Percentiles rank a stretch among this genome's conserved stretches.
Conservation (phyloP, 768 basidiomycete genomes). For the Macrolepiota albuminosa region DNA sequence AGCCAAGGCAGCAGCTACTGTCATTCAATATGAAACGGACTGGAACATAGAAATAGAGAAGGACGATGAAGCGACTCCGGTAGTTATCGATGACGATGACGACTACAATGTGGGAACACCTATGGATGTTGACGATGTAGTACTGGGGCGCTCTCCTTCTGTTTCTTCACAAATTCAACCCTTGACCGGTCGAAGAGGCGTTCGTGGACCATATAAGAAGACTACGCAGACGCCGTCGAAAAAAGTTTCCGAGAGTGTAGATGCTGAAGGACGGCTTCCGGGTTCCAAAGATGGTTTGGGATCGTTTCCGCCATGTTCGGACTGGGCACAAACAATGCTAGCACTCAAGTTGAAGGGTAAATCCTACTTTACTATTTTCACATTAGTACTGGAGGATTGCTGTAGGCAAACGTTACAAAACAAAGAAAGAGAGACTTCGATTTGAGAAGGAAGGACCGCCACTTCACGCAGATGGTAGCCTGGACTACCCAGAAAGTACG, state of each 20-base stretch:
- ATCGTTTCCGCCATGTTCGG: slow-evolving; percentile 64
- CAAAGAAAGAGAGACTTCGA: slow-evolving; percentile 77
- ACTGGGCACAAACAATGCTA: slow-evolving; percentile 70
- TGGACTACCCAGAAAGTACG: slow-evolving; percentile 70
- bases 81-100: slow-evolving; percentile 37
- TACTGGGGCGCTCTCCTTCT: slow-evolving; percentile 38
- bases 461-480: slow-evolving; percentile 66
- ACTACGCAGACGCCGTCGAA: slow-evolving; percentile 15
- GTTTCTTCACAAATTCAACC: slow-evolving; percentile 38
- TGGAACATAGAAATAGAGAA: slow-evolving; percentile 81
- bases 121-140: slow-evolving; percentile 42
- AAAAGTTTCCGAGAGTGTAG: slow-evolving; percentile 43
- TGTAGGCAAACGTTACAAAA: slow-evolving; percentile 70
- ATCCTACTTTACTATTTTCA: not conserved
- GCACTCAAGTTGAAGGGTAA: slow-evolving; percentile 72
- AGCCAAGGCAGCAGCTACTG: slow-evolving; percentile 60
- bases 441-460: slow-evolving; percentile 77
- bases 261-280: slow-evolving; percentile 68
- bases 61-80: slow-evolving; percentile 45
- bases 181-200: slow-evolving; percentile 35
- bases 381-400: not conserved
- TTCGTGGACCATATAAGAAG: slow-evolving; percentile 53
- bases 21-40: slow-evolving; percentile 78
- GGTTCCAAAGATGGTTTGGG: slow-evolving; percentile 75
- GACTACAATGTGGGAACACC: slow-evolving; percentile 31